Evolutionary conservation across 2,329 filamentous ascomycete genomes (phyloP), one percentile per base, ranked within the genome.

Genomic region (Alternaria novae-zelandiae): DNA sequence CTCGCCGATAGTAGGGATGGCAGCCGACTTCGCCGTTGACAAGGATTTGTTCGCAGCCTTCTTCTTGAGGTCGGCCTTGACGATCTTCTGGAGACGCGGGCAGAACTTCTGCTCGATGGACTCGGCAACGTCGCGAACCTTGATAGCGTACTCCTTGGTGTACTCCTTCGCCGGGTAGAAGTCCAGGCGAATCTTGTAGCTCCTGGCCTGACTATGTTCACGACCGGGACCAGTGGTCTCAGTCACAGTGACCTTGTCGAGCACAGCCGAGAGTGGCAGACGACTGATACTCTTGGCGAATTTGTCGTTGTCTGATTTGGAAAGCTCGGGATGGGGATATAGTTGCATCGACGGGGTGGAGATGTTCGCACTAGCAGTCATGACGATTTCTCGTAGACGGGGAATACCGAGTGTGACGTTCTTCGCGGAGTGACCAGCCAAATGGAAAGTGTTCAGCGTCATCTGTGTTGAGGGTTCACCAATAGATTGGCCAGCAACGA

Each of bases 331-430:
- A 71, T 91, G 91, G 28, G 96, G 85, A 49, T 91, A 86, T 17
- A 98, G 84, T 1, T 92, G 96, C 93, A 97, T 97, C 6, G 89
- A 88, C 2, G 96, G 96, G 0, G 96, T 99, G 43, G 93, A 92
- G 66, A 98, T 97, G 49, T 91, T 88, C 55, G 90, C 88, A 77
- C 92, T 96, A 25, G 96, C 96, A 53, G 96, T 98, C 96, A 99
- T 99, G 69, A 99, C 88, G 73, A 99, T 97, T 86, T 99, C 96
- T 83, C 96, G 88, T 20, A 99, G 87, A 82, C 96, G 93, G 63
- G 96, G 96, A 77, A 99, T 98, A 92, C 96, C 96, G 20, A 97
- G 88, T 1, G 96, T 99, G 77, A 99, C 96, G 87, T 99, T 99
- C 86, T 97, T 98, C 28, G 96, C 91, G 20, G 96, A 94, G 85